Conservation (phyloP, 495 filamentous ascomycete genomes). For the Letharia columbiana region DNA sequence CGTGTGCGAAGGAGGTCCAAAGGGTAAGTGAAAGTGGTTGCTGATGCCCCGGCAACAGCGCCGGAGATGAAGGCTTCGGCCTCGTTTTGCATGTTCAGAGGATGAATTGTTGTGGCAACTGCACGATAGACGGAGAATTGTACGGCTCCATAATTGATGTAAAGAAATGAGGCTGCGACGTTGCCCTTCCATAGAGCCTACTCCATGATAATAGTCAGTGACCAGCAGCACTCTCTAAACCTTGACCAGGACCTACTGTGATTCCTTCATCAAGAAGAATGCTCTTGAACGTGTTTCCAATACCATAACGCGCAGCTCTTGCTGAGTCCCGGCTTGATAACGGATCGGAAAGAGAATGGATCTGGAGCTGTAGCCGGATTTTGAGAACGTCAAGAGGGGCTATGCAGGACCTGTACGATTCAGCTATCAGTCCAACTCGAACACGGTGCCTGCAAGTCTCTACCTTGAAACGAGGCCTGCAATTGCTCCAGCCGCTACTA, state of each 20-base stretch:
- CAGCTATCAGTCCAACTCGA: not conserved
- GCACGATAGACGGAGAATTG: slow-evolving; percentile 90
- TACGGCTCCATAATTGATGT: slow-evolving; percentile 75
- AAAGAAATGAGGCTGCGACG: slow-evolving; percentile 86
- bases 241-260: slow-evolving; percentile 38
- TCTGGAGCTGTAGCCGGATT: slow-evolving; percentile 89
- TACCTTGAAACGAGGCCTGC: slow-evolving; percentile 85
- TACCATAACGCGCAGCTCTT: slow-evolving; percentile 71
- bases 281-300: slow-evolving; percentile 61
- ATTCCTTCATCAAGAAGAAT: slow-evolving; percentile 76
- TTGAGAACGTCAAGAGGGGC: slow-evolving; percentile 93
- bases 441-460: not conserved
- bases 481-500: slow-evolving; percentile 73
- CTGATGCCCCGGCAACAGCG: slow-evolving; percentile 66
- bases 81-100: slow-evolving; percentile 45
- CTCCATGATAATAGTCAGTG: not conserved
- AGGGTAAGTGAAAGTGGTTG: slow-evolving; percentile 82
- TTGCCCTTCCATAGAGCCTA: slow-evolving; percentile 96
- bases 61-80: slow-evolving; percentile 70
- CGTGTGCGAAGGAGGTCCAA: slow-evolving; percentile 88
- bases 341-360: slow-evolving; percentile 67
- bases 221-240: not conserved
- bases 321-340: slow-evolving; percentile 41
- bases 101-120: slow-evolving; percentile 51
- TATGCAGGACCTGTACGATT: slow-evolving; percentile 61